A percentile compares a stretch with the other conserved stretches of the same genome.
These are phyloP conservation scores for Alternaria sp. DNA, from an alignment of 2,329 filamentous ascomycete species.

Conservation along the genomic window DNA sequence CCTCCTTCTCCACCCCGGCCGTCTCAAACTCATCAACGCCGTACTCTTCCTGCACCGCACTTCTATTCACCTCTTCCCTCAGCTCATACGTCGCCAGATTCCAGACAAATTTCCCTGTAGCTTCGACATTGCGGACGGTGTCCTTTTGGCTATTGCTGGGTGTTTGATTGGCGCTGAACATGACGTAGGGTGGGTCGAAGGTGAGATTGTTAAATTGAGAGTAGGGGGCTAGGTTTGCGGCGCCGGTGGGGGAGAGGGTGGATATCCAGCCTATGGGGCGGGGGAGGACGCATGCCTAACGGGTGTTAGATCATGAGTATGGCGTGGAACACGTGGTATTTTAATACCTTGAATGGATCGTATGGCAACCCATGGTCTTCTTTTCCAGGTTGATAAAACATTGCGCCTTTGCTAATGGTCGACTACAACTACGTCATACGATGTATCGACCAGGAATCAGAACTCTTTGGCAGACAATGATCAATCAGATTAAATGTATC, in stretches of 20 bases:
- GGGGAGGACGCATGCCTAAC: conserved; percentile 63
- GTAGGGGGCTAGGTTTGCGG: conserved; percentile 65
- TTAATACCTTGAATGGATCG: conserved; percentile 65
- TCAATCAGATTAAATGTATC: no score
- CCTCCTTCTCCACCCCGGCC: conserved; percentile 58
- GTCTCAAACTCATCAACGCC: conserved; percentile 63
- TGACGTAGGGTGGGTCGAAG: conserved; percentile 67
- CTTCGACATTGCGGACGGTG: conserved; percentile 63
- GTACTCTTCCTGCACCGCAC: conserved; percentile 57
- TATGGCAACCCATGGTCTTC: conserved; percentile 60
- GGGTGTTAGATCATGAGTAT: no score
- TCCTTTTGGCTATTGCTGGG: conserved; percentile 58
- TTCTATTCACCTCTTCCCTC: conserved; percentile 62
- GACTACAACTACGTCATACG: no score
- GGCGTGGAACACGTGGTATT: no score
- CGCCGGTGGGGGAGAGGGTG: conserved; percentile 55
- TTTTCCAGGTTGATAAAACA: conserved; percentile 61
- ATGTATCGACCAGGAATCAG: no score
- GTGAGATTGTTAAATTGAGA: conserved; percentile 69
- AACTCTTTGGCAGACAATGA: no score
- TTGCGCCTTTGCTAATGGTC: no score
- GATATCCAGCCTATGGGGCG: conserved; percentile 70
- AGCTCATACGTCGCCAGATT: conserved; percentile 65
- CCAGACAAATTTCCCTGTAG: conserved; percentile 64
- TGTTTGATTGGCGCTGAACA: conserved; percentile 67